Evolutionary conservation across 148 eudicot species (phyloP).

Genomic region (Pouteria glomerata): DNA sequence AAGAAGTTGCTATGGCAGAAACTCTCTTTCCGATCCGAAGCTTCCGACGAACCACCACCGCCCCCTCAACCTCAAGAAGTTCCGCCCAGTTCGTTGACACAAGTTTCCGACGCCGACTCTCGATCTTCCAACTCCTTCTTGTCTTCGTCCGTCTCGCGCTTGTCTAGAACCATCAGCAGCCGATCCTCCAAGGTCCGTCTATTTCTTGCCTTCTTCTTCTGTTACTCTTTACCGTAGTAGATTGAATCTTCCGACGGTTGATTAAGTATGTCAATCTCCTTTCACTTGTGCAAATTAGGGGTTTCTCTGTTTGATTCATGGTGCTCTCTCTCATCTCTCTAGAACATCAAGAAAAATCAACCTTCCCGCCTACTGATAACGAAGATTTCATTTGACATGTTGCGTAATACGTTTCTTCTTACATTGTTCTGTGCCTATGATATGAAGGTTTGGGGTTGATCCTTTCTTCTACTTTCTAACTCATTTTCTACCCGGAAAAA

Average conservation of each 20-base stretch:
- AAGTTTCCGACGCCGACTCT: not conserved
- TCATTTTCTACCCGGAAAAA: not conserved
- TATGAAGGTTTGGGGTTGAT: not conserved
- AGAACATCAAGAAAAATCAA: too few relatives aligned
- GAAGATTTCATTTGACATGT: too few relatives aligned
- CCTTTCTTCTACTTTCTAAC: not conserved
- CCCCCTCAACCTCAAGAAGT: too few relatives aligned
- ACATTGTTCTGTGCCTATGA: not conserved
- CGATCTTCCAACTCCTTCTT: not conserved
- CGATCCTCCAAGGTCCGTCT: conserved; percentile 3
- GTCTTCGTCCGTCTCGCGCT: not conserved
- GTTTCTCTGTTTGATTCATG: too few relatives aligned
- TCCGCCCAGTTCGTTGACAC: not conserved
- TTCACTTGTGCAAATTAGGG: too few relatives aligned
- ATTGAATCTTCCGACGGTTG: too few relatives aligned
- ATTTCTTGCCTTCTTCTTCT: not conserved
- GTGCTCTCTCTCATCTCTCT: not conserved
- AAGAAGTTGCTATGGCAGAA: not conserved
- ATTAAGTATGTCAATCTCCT: too few relatives aligned
- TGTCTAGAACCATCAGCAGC: not conserved
- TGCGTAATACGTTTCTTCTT: too few relatives aligned
- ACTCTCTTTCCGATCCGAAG: not conserved
- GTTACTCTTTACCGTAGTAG: not conserved
- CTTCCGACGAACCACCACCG: not conserved
- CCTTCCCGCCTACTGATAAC: too few relatives aligned